phyloP scores from a whole-genome alignment of 768 basidiomycete species.

The Dioszegia hungarica region DNA sequence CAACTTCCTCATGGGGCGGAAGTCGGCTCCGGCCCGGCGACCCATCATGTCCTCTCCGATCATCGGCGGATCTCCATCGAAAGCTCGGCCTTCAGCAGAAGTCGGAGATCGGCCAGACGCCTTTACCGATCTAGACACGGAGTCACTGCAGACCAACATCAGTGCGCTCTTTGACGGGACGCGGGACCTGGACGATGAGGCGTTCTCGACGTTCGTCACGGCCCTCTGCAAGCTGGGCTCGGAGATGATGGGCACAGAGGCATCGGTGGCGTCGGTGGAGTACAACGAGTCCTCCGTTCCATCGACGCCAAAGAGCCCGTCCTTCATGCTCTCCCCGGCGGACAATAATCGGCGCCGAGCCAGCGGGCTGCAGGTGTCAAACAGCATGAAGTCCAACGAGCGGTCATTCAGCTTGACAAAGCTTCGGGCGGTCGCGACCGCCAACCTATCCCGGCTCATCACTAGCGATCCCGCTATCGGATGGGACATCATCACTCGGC shows the following conservation, averaged over 20 bases:
- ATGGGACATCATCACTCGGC: conserved; percentile 74
- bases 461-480: conserved; percentile 75
- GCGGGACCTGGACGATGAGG: conserved; percentile 72
- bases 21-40: background rate
- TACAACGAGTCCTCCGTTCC: conserved; percentile 4
- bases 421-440: conserved; percentile 68
- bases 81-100: conserved; percentile 5
- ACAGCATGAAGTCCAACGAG: conserved; percentile 78
- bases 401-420: conserved; percentile 76
- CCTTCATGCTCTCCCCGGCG: conserved; percentile 9
- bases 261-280: background rate
- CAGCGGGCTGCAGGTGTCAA: conserved; percentile 81
- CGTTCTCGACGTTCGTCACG: conserved; percentile 71
- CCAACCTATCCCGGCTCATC: conserved; percentile 84
- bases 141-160: conserved; percentile 67
- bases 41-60: conserved; percentile 17
- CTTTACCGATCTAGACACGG: conserved; percentile 46
- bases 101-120: conserved; percentile 15
- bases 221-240: conserved; percentile 80
- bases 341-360: conserved; percentile 58
- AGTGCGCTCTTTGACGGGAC: conserved; percentile 82
- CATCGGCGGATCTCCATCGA: conserved; percentile 23
- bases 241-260: conserved; percentile 88
- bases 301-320: conserved; percentile 12
- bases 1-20: conserved; percentile 67